phyloP scores from a whole-genome alignment of 2,329 filamentous ascomycete genomes.

The Nigrospora sphaerica region DNA sequence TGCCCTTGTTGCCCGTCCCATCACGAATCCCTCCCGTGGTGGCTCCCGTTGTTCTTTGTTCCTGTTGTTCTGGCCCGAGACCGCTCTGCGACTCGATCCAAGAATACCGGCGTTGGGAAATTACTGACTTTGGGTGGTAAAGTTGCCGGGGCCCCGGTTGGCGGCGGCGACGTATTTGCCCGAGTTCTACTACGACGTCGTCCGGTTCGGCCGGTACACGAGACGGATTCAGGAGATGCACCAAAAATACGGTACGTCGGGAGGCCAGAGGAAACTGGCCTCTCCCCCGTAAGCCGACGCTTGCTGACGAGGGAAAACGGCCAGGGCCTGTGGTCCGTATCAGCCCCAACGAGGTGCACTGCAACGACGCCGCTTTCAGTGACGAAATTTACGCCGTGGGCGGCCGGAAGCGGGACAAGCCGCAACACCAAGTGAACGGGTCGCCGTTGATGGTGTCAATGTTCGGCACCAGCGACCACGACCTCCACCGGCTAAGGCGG shows the following conservation, averaged over 20 bases:
- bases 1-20: too few relatives aligned
- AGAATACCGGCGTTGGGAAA: too few relatives aligned
- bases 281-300: too few relatives aligned
- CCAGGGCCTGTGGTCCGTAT: conserved; percentile 1
- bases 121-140: too few relatives aligned
- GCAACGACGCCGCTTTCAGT: neutral
- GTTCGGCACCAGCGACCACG: conserved; percentile 12
- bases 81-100: too few relatives aligned
- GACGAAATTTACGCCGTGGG: conserved; percentile 3
- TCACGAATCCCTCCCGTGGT: too few relatives aligned
- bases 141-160: conserved; percentile 25
- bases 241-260: conserved; percentile 23
- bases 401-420: conserved; percentile 1
- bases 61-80: too few relatives aligned
- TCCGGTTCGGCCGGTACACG: conserved; percentile 26
- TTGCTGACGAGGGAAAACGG: too few relatives aligned
- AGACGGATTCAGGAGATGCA: conserved; percentile 27
- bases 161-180: conserved; percentile 27
- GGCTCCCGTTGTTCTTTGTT: too few relatives aligned
- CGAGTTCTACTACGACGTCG: conserved; percentile 30
- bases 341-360: conserved; percentile 2
- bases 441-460: neutral
- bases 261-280: too few relatives aligned
- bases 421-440: neutral
- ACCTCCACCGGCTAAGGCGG: conserved; percentile 16